Base-by-base conservation (phyloP, 176 grass and related monocot genomes). In the Ensete glaucum region DNA sequence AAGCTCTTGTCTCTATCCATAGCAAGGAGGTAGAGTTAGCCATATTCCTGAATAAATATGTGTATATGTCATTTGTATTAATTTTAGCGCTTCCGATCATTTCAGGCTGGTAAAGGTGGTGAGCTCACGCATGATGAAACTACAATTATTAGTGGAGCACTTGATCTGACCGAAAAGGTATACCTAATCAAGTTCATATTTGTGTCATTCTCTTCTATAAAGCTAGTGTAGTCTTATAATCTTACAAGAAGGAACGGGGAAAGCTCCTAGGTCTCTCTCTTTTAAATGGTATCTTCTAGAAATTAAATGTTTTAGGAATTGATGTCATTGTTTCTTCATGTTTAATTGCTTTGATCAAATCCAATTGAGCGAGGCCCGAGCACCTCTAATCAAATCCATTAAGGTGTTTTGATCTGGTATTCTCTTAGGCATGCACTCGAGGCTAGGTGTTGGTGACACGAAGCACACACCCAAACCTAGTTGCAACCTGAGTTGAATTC, bases 81-180 rank as follows among this genome's bases (percentile, higher is more conserved):
- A 14, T 75, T 54, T 71, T 66, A 62, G 50, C 25, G 64, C 53
- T 16, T 73, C 80, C 66, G 87, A 77, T 66, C 7, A 24, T 89
- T 82, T 80, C 68, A 99, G 96, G 96, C 88, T 79, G 96, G 96
- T 54, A 99, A 99, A 85, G 96, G 96, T 80, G 96, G 96, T 57
- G 96, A 99, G 76, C 90, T 99, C 80, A 99, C 96, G 22, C 96
- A 95, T 83, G 96, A 99, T 78, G 96, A 99, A 81, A 99, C 96
- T 78, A 99, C 91, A 79, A 99, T 99, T 76, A 99, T 99, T 81
- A 99, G 96, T 73, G 96, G 96, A 78, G 96, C 96, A 65, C 72
- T 99, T 54, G 96, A 99, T 79, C 85, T 99, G 82, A 99, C 96
- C 70, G 96, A 99, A 83, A 99, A 99, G 90, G 96, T 94, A 74